phyloP scores from a whole-genome alignment of 75 land plant species.

The Pinus albicaulis region DNA sequence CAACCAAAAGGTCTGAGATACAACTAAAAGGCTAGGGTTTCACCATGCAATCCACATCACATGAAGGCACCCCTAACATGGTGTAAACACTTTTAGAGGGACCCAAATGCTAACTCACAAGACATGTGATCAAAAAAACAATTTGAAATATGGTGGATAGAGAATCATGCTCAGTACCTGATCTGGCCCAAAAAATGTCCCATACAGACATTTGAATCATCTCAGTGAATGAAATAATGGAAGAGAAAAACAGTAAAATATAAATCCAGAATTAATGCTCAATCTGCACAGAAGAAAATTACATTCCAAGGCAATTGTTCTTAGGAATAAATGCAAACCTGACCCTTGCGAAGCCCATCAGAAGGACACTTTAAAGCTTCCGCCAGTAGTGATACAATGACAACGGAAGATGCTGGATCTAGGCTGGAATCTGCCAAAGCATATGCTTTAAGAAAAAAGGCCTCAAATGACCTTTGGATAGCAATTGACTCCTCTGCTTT shows the following conservation, averaged over 20 bases:
- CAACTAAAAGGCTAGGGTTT: no score
- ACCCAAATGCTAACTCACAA: background rate
- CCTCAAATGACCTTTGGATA: slow-evolving; percentile 89
- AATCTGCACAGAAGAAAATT: background rate
- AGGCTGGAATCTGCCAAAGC: slow-evolving; percentile 93
- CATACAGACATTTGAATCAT: background rate
- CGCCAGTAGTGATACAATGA: slow-evolving; percentile 79
- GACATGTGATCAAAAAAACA: background rate
- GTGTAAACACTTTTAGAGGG: no score
- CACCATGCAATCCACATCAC: no score
- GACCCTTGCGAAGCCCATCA: slow-evolving; percentile 96
- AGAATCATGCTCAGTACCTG: background rate
- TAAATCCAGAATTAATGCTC: background rate
- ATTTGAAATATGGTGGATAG: background rate
- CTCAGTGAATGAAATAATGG: background rate
- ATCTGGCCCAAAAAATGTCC: background rate
- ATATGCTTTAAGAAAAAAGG: slow-evolving; percentile 95
- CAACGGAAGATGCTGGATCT: slow-evolving; percentile 70
- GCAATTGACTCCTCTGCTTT: slow-evolving; percentile 92
- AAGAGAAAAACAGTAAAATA: background rate
- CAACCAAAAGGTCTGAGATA: no score
- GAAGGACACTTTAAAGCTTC: slow-evolving; percentile 97
- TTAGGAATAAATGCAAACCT: slow-evolving; percentile 52
- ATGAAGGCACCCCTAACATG: no score
- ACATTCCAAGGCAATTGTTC: background rate